These are phyloP conservation scores for Chlamydomonas schloesseri DNA, from an alignment of 139 green algal species.

Conservation along the genomic window DNA sequence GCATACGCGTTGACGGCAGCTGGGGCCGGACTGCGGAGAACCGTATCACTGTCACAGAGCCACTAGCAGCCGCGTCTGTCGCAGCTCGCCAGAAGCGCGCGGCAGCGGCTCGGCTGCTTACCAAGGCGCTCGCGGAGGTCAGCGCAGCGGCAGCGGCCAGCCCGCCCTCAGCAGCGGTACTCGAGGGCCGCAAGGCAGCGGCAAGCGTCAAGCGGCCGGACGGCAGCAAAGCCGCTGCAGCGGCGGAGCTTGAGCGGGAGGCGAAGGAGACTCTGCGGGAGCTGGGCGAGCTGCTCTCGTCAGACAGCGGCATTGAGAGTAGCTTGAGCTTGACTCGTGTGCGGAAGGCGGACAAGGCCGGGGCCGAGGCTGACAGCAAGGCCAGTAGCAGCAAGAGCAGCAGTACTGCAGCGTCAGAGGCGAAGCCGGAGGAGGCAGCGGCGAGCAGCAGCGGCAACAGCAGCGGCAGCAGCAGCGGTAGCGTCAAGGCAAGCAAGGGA, in stretches of 20 bases:
- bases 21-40: background rate
- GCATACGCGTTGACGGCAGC: constrained; percentile 12
- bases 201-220: background rate
- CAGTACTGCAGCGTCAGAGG: background rate
- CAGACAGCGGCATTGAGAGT: background rate
- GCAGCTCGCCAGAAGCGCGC: constrained; percentile 24
- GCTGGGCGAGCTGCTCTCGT: constrained; percentile 2
- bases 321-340: background rate
- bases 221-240: background rate
- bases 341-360: background rate
- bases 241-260: constrained; percentile 15
- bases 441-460: background rate
- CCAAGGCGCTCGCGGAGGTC: constrained; percentile 24
- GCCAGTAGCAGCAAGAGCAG: background rate
- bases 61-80: background rate
- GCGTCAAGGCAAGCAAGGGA: background rate
- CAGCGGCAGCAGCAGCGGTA: background rate
- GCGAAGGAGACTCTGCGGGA: background rate
- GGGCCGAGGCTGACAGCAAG: background rate
- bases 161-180: background rate
- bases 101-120: background rate
- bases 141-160: background rate
- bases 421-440: background rate
- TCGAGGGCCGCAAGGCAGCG: background rate
- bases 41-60: constrained; percentile 15